These are phyloP conservation scores for Ophiocordyceps sinensis DNA, from an alignment of 2,329 filamentous ascomycete genomes.

Conservation along the genomic window DNA sequence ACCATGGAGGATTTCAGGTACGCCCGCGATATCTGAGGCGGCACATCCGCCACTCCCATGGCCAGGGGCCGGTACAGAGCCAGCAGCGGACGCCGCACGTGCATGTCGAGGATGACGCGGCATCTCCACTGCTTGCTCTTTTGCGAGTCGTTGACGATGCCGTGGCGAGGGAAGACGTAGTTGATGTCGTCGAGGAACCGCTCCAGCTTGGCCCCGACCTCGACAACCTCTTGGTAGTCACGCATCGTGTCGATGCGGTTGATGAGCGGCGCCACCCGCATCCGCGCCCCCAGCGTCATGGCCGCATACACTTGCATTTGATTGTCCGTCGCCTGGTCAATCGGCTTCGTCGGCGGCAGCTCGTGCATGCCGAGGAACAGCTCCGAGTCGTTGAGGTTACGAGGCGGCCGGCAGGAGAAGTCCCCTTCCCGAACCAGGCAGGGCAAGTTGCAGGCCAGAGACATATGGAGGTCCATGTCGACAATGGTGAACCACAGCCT, in stretches of 20 bases:
- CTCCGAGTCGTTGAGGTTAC: slow-evolving; percentile 38
- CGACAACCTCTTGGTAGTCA: slow-evolving; percentile 38
- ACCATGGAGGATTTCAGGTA: slow-evolving; percentile 41
- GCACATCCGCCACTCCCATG: slow-evolving; percentile 33
- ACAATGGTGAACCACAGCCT: slow-evolving; percentile 41
- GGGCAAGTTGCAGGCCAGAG: slow-evolving; percentile 36
- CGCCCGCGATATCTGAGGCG: slow-evolving; percentile 33
- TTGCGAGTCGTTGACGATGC: slow-evolving; percentile 24
- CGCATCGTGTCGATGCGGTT: slow-evolving; percentile 35
- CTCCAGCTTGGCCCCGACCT: slow-evolving; percentile 38
- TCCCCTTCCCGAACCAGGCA: slow-evolving; percentile 36
- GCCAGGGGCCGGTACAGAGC: slow-evolving; percentile 41
- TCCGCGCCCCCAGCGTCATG: slow-evolving; percentile 32
- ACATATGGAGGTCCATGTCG: slow-evolving; percentile 41
- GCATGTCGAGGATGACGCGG: slow-evolving; percentile 37
- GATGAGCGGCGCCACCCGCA: slow-evolving; percentile 34
- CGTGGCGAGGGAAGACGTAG: slow-evolving; percentile 33
- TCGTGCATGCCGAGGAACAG: slow-evolving; percentile 31
- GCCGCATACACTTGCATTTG: slow-evolving; percentile 40
- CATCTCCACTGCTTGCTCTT: slow-evolving; percentile 37
- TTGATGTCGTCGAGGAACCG: slow-evolving; percentile 39
- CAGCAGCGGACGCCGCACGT: slow-evolving; percentile 35
- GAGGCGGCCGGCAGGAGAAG: slow-evolving; percentile 36
- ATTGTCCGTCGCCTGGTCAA: slow-evolving; percentile 36
- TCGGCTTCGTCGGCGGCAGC: slow-evolving; percentile 32